These are phyloP conservation scores for Gymnopilus junonius DNA, from an alignment of 768 basidiomycete species.

Conservation along the genomic window DNA sequence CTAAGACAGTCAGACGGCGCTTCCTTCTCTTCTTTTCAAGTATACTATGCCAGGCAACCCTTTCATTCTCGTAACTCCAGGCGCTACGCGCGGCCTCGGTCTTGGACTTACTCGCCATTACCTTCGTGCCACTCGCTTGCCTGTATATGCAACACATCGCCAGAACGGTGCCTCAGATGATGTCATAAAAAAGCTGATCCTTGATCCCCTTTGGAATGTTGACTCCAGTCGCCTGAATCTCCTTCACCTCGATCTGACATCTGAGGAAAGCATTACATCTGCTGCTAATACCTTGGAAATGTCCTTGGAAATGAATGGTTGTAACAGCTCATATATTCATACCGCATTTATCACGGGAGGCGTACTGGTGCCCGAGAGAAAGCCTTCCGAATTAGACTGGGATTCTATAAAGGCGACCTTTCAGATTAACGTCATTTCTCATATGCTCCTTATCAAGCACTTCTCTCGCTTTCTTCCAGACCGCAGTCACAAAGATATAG, in stretches of 20 bases:
- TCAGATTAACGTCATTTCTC: slow-evolving; percentile 62
- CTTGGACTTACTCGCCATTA: slow-evolving; percentile 59
- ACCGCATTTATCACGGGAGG: slow-evolving; percentile 62
- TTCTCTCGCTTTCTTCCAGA: slow-evolving; percentile 61
- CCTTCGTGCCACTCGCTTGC: slow-evolving; percentile 51
- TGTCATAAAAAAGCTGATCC: slow-evolving; percentile 43
- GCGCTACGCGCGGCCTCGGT: slow-evolving; percentile 58
- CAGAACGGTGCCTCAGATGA: slow-evolving; percentile 32
- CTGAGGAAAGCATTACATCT: slow-evolving; percentile 51
- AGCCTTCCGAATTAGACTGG: slow-evolving; percentile 50
- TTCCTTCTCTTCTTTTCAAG: background rate
- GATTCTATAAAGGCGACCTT: slow-evolving; percentile 47
- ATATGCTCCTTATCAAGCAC: slow-evolving; percentile 64
- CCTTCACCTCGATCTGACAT: slow-evolving; percentile 53
- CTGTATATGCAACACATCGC: slow-evolving; percentile 62
- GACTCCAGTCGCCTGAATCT: slow-evolving; percentile 49
- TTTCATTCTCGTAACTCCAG: slow-evolving; percentile 57
- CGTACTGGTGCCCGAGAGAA: slow-evolving; percentile 58
- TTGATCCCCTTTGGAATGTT: slow-evolving; percentile 45
- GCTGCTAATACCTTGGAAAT: slow-evolving; percentile 48
- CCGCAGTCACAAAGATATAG: slow-evolving; percentile 23
- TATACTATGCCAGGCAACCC: slow-evolving; percentile 37
- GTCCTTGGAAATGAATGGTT: slow-evolving; percentile 30
- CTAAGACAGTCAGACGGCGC: background rate
- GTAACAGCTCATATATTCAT: slow-evolving; percentile 47